phyloP scores from a whole-genome alignment of 108 stramenopile genomes.

The Fistulifera pelliculosa region DNA sequence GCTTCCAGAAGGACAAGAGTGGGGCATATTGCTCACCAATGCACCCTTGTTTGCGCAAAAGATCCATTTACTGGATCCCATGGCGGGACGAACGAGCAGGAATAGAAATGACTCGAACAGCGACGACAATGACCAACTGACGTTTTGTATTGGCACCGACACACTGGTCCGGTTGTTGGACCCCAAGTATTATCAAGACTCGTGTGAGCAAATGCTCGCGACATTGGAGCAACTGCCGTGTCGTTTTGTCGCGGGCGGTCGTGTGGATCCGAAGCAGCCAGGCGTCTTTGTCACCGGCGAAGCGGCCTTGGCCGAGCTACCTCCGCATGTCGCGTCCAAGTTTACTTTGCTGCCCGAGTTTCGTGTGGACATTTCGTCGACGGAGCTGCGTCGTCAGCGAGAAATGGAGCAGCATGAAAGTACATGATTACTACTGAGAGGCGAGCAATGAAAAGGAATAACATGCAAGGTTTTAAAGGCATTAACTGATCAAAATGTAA shows the following conservation, averaged over 20 bases:
- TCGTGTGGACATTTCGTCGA: conserved; percentile 68
- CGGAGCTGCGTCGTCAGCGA: conserved; percentile 43
- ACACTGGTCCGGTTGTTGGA: conserved; percentile 78
- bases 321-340: conserved; percentile 42
- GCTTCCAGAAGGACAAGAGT: conserved; percentile 16
- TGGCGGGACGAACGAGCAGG: neutral
- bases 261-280: conserved; percentile 40
- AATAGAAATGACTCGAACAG: too few species aligned
- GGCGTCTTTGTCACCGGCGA: conserved; percentile 54
- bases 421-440: neutral
- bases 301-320: conserved; percentile 46
- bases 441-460: too few species aligned
- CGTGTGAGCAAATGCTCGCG: conserved; percentile 36
- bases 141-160: conserved; percentile 83
- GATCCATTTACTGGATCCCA: conserved; percentile 25
- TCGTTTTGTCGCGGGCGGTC: conserved; percentile 69
- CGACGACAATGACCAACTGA: conserved; percentile 16
- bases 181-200: conserved; percentile 80
- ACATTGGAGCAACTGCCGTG: conserved; percentile 44
- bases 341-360: conserved; percentile 65
- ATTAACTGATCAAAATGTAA: too few species aligned
- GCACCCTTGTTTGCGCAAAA: conserved; percentile 72
- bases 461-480: too few species aligned
- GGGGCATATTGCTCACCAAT: conserved; percentile 72
- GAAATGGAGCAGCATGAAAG: conserved; percentile 5